Evolutionary conservation across 2,329 filamentous ascomycete genomes (phyloP).

Genomic region (Fusarium solani-melongenae): DNA sequence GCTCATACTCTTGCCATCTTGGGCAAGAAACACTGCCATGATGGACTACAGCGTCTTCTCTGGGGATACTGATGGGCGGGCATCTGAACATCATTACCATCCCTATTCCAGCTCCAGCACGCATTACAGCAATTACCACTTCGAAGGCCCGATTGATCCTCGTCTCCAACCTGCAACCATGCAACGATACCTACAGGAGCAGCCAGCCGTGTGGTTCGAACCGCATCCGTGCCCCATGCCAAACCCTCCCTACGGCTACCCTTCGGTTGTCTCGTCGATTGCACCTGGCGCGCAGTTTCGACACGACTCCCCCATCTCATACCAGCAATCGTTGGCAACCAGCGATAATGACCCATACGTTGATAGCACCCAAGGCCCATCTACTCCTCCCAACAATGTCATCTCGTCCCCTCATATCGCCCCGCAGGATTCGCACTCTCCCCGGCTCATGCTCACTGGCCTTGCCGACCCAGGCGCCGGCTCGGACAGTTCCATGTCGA

Average conservation of each 20-base stretch:
- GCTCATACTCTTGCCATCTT: not conserved
- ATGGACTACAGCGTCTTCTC: slow-evolving; percentile 10
- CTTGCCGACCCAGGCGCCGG: slow-evolving; percentile 10
- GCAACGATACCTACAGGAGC: slow-evolving; percentile 32
- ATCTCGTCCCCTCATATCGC: slow-evolving; percentile 21
- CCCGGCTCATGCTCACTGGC: slow-evolving; percentile 17
- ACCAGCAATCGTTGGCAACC: slow-evolving; percentile 24
- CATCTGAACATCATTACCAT: not conserved
- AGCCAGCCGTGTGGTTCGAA: slow-evolving; percentile 4
- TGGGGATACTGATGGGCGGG: not conserved
- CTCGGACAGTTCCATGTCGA: slow-evolving; percentile 3
- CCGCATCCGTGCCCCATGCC: not conserved
- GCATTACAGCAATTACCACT: slow-evolving; percentile 1
- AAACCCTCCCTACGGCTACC: slow-evolving; percentile 1
- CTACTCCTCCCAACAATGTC: slow-evolving; percentile 29
- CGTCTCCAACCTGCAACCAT: slow-evolving; percentile 18
- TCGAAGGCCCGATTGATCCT: slow-evolving; percentile 24
- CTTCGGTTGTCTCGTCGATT: slow-evolving; percentile 2
- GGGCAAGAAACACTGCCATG: not conserved
- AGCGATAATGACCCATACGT: slow-evolving; percentile 30
- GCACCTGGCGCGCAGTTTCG: slow-evolving; percentile 9
- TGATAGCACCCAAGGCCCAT: slow-evolving; percentile 29
- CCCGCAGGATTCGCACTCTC: slow-evolving; percentile 17
- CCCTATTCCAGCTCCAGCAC: not conserved
- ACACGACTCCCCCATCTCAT: slow-evolving; percentile 31